Percentiles rank a stretch among this genome's conserved stretches.
These are phyloP conservation scores for Brachypodium distachyon DNA, from an alignment of 202 grass and related monocot genomes.

Conservation along the genomic window DNA sequence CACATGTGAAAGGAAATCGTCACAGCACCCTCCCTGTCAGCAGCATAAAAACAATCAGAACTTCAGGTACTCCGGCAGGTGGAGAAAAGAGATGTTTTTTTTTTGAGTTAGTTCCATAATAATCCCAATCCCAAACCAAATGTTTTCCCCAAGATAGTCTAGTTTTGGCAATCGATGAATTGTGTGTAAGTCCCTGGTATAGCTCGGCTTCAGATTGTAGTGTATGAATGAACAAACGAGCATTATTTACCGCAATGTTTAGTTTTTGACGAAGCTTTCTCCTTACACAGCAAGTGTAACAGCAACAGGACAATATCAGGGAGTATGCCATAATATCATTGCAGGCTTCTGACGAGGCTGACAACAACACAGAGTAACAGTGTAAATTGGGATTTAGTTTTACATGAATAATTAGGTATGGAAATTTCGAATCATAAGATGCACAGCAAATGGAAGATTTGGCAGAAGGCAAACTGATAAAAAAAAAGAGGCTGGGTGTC, in stretches of 20 bases:
- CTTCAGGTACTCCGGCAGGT: background rate
- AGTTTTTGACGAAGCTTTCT: conserved; percentile 72
- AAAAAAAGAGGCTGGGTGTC: background rate
- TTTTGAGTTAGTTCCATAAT: background rate
- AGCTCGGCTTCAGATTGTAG: background rate
- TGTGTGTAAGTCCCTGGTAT: background rate
- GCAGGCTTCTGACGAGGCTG: conserved; percentile 77
- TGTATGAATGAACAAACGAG: background rate
- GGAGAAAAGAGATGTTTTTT: background rate
- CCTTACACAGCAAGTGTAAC: conserved; percentile 86
- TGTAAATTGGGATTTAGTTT: background rate
- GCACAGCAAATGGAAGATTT: background rate
- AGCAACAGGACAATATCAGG: conserved; percentile 82
- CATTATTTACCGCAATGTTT: conserved; percentile 51
- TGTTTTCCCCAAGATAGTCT: background rate
- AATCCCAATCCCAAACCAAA: background rate
- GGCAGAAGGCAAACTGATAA: background rate
- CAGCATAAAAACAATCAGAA: background rate
- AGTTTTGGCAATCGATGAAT: background rate
- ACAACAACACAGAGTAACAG: conserved; percentile 12
- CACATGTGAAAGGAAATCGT: conserved; percentile 95
- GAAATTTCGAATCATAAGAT: background rate
- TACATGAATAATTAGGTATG: background rate
- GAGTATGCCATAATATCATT: conserved; percentile 90
- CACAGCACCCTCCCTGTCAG: conserved; percentile 77